phyloP scores from a whole-genome alignment of 1,284 basidiomycete species.

The Moesziomyces sp. region DNA sequence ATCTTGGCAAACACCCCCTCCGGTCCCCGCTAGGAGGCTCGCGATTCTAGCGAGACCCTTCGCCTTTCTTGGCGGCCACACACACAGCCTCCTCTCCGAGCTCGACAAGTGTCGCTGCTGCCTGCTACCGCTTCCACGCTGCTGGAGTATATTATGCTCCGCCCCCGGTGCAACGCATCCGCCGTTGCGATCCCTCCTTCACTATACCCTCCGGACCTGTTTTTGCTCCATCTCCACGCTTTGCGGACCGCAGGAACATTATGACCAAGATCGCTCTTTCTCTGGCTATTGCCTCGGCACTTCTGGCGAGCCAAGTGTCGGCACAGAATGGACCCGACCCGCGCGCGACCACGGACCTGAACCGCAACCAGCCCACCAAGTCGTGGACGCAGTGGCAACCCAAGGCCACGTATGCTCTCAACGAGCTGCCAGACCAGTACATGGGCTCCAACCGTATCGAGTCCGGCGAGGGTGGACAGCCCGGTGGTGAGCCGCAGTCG shows the following conservation, averaged over 20 bases:
- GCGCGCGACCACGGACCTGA: constrained; percentile 35
- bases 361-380: constrained; percentile 54
- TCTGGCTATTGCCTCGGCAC: constrained; percentile 14
- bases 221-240: neutral
- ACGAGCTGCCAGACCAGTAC: constrained; percentile 55
- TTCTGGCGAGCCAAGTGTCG: constrained; percentile 9
- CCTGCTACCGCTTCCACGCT: neutral
- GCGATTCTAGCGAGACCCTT: neutral
- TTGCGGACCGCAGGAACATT: constrained; percentile 1
- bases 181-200: no score
- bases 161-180: neutral
- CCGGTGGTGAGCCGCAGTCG: constrained; percentile 44
- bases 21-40: constrained; percentile 2
- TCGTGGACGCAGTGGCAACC: constrained; percentile 59
- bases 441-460: constrained; percentile 53
- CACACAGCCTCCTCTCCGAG: constrained; percentile 3
- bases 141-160: constrained; percentile 23
- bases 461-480: constrained; percentile 31
- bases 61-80: constrained; percentile 22
- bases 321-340: constrained; percentile 42
- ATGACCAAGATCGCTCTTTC: constrained; percentile 32
- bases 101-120: neutral
- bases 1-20: constrained; percentile 26
- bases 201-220: neutral
- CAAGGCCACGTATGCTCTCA: constrained; percentile 55